Base-by-base conservation (phyloP, 192 early-diverging fungal species). In the Paraglomus occultum region DNA sequence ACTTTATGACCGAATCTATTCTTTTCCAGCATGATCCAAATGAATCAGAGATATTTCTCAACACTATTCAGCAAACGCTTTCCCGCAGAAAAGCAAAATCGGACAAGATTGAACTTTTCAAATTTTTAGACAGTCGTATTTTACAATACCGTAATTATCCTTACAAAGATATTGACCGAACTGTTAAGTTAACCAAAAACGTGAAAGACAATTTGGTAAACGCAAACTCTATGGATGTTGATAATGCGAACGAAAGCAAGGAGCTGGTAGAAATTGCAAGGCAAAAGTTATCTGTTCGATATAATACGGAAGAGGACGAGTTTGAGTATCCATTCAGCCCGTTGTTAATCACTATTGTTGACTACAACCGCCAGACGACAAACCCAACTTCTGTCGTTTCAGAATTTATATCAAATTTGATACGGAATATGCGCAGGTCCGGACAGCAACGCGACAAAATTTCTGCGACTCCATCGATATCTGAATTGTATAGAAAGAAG, bases 51-150 rank as follows among this genome's bases (percentile, higher is more conserved):
- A 50, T 89, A 44, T 90, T 86, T 86, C 65, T 90, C 7, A 76
- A 87, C 23, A 73, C 85, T 6, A 76, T 90, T 48, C 82, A 83
- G 44, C 18, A 8, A 46, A 76, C 55, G 7, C 18, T 57, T 42
- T 39, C 23, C 14, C 31, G 31, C 31, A 31, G 31, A 52, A 12
- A 67, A 74, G 43, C 76, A 78, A 18, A 51, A 70, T 40, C 48
- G 48, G 46, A 44, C 74, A 71, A 44, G 60, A 64, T 43, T 82
- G 79, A 46, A 59, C 73, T 88, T 7, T 65, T 92, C 22, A 59
- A 81, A n/a, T 92, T 86, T 72, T 67, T 92, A 15, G 88, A 90
- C 64, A 83, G 84, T 64, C 86, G 87, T 61, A 78, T 90, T 47
- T 77, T 71, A 60, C 77, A 83, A 12, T 88, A 83, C 55, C 69